Evolutionary conservation across 2,329 filamentous ascomycete genomes (phyloP).

Genomic region (Cryphonectria naterciae): DNA sequence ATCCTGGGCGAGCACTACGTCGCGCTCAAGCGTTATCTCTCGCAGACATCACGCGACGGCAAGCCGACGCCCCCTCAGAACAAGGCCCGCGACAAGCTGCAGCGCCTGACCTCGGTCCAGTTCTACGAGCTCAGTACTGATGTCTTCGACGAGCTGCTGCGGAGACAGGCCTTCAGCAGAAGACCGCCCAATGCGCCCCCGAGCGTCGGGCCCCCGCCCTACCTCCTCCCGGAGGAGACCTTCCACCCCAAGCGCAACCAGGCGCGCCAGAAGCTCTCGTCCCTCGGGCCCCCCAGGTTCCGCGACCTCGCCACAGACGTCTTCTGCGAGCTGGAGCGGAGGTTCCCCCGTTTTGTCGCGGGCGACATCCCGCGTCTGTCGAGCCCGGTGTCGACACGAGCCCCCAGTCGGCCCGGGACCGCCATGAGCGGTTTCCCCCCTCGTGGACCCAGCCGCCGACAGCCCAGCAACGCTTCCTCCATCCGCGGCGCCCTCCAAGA

Average conservation of each 20-base stretch:
- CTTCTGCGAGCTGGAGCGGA: constrained; percentile 89
- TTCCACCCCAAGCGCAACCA: constrained; percentile 98
- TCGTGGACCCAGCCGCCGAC: constrained; percentile 55
- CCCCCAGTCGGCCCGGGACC: constrained; percentile 64
- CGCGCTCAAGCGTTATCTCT: constrained; percentile 76
- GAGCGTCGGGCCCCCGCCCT: constrained; percentile 64
- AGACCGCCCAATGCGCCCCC: constrained; percentile 56
- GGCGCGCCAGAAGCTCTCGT: constrained; percentile 92
- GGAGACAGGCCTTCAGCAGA: constrained; percentile 73
- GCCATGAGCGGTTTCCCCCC: constrained; percentile 60
- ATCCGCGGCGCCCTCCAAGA: constrained; percentile 48
- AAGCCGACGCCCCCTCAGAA: constrained; percentile 76
- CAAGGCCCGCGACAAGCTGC: constrained; percentile 90
- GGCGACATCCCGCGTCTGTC: constrained; percentile 70
- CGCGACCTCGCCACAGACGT: constrained; percentile 93
- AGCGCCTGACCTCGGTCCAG: constrained; percentile 86
- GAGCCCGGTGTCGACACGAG: constrained; percentile 70
- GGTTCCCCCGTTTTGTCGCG: constrained; percentile 80
- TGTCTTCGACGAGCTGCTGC: constrained; percentile 91
- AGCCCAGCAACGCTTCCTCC: constrained; percentile 67
- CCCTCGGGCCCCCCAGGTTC: constrained; percentile 83
- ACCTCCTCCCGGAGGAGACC: constrained; percentile 79
- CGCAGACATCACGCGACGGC: constrained; percentile 72
- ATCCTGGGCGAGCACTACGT: constrained; percentile 80
- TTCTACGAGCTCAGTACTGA: constrained; percentile 98